phyloP scores from a whole-genome alignment of 306 rosid species.

The Boehmeria nivea region DNA sequence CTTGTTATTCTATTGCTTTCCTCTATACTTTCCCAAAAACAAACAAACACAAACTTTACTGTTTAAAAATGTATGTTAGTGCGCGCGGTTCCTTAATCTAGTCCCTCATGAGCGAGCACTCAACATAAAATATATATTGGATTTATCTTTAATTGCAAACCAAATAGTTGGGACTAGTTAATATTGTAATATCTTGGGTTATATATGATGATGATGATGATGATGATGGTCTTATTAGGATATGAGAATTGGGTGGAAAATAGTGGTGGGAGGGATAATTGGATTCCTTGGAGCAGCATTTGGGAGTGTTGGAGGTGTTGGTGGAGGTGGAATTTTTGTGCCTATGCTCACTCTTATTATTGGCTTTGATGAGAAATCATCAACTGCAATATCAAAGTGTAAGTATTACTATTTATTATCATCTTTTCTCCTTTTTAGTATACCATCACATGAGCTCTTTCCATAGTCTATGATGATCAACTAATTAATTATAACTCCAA shows the following conservation, averaged over 20 bases:
- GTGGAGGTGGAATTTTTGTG: slow-evolving; percentile 87
- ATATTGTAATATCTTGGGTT: too few relatives aligned
- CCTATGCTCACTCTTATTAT: slow-evolving; percentile 77
- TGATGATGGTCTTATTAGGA: slow-evolving; percentile 39
- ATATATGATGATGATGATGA: too few relatives aligned
- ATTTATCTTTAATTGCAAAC: too few relatives aligned
- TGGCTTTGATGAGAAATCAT: slow-evolving; percentile 76
- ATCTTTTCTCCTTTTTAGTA: neutral
- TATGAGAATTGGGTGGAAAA: slow-evolving; percentile 66
- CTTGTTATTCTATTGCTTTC: too few relatives aligned
- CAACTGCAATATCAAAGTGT: slow-evolving; percentile 84
- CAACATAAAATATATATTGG: too few relatives aligned
- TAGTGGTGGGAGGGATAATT: slow-evolving; percentile 44
- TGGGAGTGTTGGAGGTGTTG: slow-evolving; percentile 91
- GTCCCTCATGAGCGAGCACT: too few relatives aligned
- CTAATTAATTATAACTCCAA: neutral
- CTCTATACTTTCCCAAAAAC: neutral
- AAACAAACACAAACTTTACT: neutral
- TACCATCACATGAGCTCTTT: neutral
- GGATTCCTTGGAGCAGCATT: slow-evolving; percentile 81
- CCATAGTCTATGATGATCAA: neutral
- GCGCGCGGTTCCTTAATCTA: neutral
- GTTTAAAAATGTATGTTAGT: neutral
- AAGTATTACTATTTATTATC: neutral
- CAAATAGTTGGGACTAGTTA: too few relatives aligned